These are phyloP conservation scores for Suillus variegatus DNA, from an alignment of 768 basidiomycete genomes.

Conservation along the genomic window DNA sequence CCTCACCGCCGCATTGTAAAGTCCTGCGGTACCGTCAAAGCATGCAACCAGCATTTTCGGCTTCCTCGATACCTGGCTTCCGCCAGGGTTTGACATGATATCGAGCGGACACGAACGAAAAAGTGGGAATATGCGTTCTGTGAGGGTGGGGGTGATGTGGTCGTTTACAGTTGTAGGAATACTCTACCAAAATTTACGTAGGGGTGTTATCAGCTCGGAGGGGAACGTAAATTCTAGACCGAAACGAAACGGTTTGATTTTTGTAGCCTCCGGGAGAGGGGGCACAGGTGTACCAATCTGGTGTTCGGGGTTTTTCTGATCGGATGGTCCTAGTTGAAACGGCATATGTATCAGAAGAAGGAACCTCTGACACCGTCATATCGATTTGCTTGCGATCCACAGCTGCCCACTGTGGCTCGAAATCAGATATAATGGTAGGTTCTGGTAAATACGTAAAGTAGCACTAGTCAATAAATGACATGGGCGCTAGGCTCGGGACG, in stretches of 20 bases:
- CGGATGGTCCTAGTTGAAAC: not conserved
- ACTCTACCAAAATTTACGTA: not conserved
- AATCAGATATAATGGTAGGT: not conserved
- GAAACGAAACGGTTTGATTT: not conserved
- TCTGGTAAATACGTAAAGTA: too few relatives aligned
- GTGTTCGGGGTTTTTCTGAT: not conserved
- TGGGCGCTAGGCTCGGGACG: too few relatives aligned
- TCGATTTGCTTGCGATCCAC: not conserved
- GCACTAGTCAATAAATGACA: too few relatives aligned
- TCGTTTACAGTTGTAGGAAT: not conserved
- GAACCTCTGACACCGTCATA: not conserved
- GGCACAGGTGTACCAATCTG: not conserved
- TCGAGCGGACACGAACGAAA: not conserved
- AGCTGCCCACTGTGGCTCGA: not conserved
- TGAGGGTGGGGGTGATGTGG: not conserved
- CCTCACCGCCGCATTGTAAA: conserved; percentile 50
- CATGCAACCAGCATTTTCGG: conserved; percentile 59
- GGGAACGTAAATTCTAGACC: not conserved
- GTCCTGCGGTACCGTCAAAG: conserved; percentile 67
- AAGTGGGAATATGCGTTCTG: not conserved
- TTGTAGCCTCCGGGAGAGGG: not conserved
- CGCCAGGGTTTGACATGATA: conserved; percentile 20
- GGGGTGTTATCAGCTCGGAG: not conserved
- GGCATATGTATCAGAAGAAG: not conserved
- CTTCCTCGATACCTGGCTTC: conserved; percentile 7